Conservation (phyloP, 805 yeast species). For the Lachancea sp. region DNA sequence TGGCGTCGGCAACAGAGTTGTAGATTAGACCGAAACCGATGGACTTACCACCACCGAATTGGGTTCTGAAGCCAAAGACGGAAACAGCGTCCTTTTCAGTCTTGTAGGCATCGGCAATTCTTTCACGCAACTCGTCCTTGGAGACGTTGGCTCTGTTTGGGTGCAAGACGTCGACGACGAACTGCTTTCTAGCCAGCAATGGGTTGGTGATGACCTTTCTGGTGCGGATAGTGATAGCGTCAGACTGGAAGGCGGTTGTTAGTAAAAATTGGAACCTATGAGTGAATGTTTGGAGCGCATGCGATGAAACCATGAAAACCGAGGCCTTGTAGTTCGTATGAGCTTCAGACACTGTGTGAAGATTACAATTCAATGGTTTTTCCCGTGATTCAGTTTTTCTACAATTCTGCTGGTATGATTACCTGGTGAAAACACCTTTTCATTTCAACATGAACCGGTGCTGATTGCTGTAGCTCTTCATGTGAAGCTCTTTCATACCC, state of each 20-base stretch:
- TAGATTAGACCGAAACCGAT: conserved; percentile 98
- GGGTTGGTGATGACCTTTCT: conserved; percentile 98
- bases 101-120: conserved; percentile 82
- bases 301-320: too few species aligned
- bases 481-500: too few species aligned
- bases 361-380: too few species aligned
- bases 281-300: background rate
- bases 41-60: conserved; percentile 99
- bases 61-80: conserved; percentile 99
- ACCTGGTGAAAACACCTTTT: too few species aligned
- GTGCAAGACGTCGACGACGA: conserved; percentile 98
- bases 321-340: too few species aligned
- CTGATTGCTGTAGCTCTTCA: too few species aligned
- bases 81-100: conserved; percentile 90
- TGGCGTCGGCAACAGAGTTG: conserved; percentile 96
- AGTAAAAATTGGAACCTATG: background rate
- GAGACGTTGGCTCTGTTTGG: conserved; percentile 99
- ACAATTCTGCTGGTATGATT: too few species aligned
- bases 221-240: conserved; percentile 99
- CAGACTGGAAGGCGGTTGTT: conserved; percentile 54
- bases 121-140: conserved; percentile 98
- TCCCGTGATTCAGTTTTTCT: too few species aligned
- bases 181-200: conserved; percentile 98
- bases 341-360: too few species aligned
- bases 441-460: too few species aligned